Base-by-base conservation (phyloP, 2,329 filamentous ascomycete species). In the Corinectria fuckeliana region DNA sequence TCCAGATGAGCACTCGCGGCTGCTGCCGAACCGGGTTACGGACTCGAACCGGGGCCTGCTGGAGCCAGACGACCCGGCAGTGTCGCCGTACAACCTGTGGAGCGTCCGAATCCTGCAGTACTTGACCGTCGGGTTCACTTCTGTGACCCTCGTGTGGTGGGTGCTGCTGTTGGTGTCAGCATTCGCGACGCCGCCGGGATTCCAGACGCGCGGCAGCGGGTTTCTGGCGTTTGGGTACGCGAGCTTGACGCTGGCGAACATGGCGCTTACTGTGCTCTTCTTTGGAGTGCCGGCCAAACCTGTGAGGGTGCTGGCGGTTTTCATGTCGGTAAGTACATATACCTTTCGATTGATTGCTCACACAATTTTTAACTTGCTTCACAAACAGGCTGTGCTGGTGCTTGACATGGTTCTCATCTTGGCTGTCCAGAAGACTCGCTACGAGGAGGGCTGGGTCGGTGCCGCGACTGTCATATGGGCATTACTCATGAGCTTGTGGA, bases 81-180 rank as follows among this genome's bases (percentile, higher is more conserved):
- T 96, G 76, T 91, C 92, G 3, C 95, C 95, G 0, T 97, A 97
- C 79, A 99, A 99, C 70, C 85, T 98, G 34, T 97, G 93, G 90
- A 92, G 88, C 59, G 91, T 99, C 49, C 89, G 95, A 16, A 85
- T 91, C 45, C 81, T 95, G 54, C 87, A 93, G 72, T 91, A 88
- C 72, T 75, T 95, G 61, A 94, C 92, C 5, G 81, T 96, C 55
- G 69, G 92, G 34, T 91, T 97, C 71, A 81, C 94, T 18, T 75
- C 87, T 50, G 73, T 93, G 68, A 91, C 88, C 56, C 92, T 96
- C 70, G 70, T 92, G n/a, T 98, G 94, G 94, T 98, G 95, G 94
- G 84, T 92, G 9, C 76, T 97, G 53, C 81, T 97, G 30, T 83
- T 99, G n/a, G 87, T 97, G 14, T 92, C 92, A 55, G 88, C 90